These are phyloP conservation scores for Fraxinus anomala DNA, from an alignment of 257 asterid genomes.

Conservation along the genomic window DNA sequence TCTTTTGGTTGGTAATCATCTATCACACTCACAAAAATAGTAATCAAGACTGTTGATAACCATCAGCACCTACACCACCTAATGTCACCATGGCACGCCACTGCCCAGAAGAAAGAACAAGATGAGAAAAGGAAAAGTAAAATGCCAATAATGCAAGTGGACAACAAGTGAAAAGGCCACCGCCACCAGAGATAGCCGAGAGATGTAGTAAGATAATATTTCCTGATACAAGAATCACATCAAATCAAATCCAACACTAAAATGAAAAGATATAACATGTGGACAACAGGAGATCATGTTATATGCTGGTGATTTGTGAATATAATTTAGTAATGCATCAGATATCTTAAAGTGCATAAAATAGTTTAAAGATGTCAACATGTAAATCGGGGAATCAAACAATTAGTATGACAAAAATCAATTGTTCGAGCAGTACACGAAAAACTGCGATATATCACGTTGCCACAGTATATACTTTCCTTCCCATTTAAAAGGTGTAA, in stretches of 20 bases:
- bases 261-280: background rate
- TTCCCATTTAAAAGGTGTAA: background rate
- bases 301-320: background rate
- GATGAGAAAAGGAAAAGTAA: background rate
- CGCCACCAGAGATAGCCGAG: conserved; percentile 7
- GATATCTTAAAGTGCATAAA: conserved; percentile 13
- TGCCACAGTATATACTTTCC: background rate
- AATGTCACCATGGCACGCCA: background rate
- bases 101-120: background rate
- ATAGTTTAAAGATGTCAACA: background rate
- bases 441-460: background rate
- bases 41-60: background rate
- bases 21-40: background rate
- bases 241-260: background rate
- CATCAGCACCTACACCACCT: background rate
- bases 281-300: background rate
- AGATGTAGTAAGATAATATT: conserved; percentile 18
- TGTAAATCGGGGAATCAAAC: background rate
- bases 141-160: background rate
- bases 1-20: background rate
- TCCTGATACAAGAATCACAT: background rate
- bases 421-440: background rate
- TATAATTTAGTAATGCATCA: background rate
- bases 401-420: background rate
- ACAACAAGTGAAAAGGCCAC: conserved; percentile 21